Conservation (phyloP, 768 basidiomycete species). For the Cystoderma amianthinum region DNA sequence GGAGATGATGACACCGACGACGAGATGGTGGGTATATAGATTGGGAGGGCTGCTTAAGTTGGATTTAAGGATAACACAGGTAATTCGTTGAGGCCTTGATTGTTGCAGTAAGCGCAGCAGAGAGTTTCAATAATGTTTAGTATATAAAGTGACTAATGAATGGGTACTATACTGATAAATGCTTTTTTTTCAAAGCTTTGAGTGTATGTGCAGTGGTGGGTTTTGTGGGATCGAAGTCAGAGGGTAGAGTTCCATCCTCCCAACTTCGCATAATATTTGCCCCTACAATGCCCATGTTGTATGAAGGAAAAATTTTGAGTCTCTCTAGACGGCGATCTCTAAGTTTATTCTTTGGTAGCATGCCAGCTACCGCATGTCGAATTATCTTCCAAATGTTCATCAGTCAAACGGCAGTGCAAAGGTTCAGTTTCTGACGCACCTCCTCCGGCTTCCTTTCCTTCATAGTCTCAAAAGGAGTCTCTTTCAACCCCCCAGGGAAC, state of each 20-base stretch:
- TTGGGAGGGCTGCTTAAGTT: constrained; percentile 4
- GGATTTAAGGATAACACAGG: too few relatives aligned
- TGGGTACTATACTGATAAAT: constrained; percentile 6
- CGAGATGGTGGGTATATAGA: constrained; percentile 6
- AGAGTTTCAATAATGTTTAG: too few relatives aligned
- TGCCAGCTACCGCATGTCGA: constrained; percentile 91
- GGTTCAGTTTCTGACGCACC: too few relatives aligned
- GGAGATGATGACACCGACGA: constrained; percentile 8
- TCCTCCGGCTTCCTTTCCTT: constrained; percentile 84
- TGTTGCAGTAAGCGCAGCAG: too few relatives aligned
- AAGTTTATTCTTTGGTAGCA: constrained; percentile 98
- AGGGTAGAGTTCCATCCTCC: constrained; percentile 71
- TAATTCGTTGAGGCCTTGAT: too few relatives aligned
- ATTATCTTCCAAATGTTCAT: constrained; percentile 81
- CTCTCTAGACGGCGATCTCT: constrained; percentile 84
- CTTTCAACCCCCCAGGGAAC: constrained; percentile 91
- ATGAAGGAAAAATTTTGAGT: constrained; percentile 80
- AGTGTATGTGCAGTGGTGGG: constrained; percentile 33
- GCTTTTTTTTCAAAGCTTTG: constrained; percentile 21
- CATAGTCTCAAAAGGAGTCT: constrained; percentile 81
- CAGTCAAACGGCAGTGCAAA: neutral
- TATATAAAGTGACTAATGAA: too few relatives aligned
- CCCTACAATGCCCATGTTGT: constrained; percentile 70
- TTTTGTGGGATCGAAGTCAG: constrained; percentile 34
- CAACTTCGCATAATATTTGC: constrained; percentile 76